These are phyloP conservation scores for Trichoderma asperellum DNA, from an alignment of 2,329 filamentous ascomycete genomes.

Conservation along the genomic window DNA sequence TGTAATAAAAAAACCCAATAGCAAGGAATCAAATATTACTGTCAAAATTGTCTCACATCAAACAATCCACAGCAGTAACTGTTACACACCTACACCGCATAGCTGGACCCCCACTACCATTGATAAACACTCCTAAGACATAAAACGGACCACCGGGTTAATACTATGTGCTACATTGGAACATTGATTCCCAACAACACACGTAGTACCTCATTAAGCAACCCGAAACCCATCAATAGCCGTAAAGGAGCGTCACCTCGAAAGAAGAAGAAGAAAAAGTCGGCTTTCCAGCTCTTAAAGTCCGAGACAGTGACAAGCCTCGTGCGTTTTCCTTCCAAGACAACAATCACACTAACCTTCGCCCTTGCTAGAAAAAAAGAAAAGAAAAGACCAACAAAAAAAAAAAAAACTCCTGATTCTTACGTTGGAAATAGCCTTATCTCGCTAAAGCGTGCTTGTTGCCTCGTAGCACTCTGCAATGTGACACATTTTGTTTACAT, in stretches of 20 bases:
- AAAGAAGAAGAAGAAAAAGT: not conserved
- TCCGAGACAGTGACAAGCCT: not conserved
- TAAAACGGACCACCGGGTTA: not conserved
- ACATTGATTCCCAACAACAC: not conserved
- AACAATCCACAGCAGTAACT: not conserved
- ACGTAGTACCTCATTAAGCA: not conserved
- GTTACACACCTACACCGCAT: not conserved
- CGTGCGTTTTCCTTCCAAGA: not conserved
- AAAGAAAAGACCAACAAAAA: not conserved
- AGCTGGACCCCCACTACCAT: not conserved
- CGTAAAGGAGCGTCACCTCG: too few species aligned
- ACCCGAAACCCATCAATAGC: not conserved
- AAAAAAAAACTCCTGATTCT: not conserved
- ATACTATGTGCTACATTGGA: not conserved
- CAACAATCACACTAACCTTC: not conserved
- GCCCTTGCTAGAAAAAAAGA: not conserved
- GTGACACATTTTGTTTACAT: not conserved
- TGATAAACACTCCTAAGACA: not conserved
- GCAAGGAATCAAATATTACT: not conserved
- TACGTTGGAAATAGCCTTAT: not conserved
- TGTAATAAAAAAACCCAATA: not conserved
- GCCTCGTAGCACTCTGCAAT: not conserved
- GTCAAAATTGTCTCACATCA: not conserved
- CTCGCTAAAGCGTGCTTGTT: not conserved
- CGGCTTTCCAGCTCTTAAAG: not conserved